Evolutionary conservation across 139 green algal species (phyloP), one percentile per base, ranked within the genome.

Genomic region (Tetratostichococcus sp.): DNA sequence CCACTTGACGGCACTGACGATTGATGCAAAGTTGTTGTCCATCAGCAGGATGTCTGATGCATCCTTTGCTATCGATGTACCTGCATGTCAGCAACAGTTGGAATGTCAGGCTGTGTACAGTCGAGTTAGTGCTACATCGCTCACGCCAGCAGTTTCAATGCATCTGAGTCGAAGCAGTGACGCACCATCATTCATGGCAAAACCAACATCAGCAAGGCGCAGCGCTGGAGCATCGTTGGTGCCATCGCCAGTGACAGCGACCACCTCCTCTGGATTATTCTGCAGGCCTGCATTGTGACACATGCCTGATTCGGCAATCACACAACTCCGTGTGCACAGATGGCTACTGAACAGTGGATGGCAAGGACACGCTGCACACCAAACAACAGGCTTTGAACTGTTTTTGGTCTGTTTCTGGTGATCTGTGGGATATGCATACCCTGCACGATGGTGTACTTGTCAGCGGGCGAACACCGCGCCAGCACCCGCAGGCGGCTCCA

Each of bases 211-310:
- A 1, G 92, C 89, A 1, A 85, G 85, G 14, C 84, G 74, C 57
- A 97, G 87, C n/a, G 93, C 93, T 0, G 93, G 93, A 0, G 93
- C 93, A 75, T 97, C 93, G 76, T 97, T 97, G 67, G 93, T 97
- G 69, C 93, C 93, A 69, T 97, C 93, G 11, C 93, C 84, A 14
- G 85, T 89, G 39, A 89, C 79, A 31, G 84, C 83, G 57, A 89
- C 83, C 19, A 87, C 70, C 39, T 89, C 86, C 0, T 58, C 30
- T 1, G 67, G 57, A 17, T 78, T 59, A 5, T 35, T 31, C 30
- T 75, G 71, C 77, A 82, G 67, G 6, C 62, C 77, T 82, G 77
- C 77, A 72, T 17, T 23, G 23, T 1, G 31, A 59, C 69, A 23
- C 67, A 35, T 19, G 1, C 67, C 1, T 14, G 17, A 43, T 4